These are phyloP conservation scores for Podaxis sp. DNA, from an alignment of 768 basidiomycete species.

Conservation along the genomic window DNA sequence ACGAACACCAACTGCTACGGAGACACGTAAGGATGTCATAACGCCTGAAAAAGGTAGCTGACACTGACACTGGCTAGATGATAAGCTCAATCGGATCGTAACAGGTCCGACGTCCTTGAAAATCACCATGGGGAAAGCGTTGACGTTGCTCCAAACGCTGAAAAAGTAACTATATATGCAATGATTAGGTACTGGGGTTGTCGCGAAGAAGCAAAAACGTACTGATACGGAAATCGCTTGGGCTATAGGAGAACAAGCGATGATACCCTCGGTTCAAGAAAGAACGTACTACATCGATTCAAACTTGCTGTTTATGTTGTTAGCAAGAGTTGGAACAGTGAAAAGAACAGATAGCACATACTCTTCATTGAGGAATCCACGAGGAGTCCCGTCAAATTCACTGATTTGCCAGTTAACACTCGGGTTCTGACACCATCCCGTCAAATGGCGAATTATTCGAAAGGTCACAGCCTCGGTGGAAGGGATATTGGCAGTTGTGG, in stretches of 20 bases:
- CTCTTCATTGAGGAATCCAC: constrained; percentile 34
- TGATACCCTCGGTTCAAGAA: background rate
- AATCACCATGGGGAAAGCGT: constrained; percentile 30
- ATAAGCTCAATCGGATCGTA: constrained; percentile 24
- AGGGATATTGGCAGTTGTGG: constrained; percentile 25
- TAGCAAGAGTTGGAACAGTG: background rate
- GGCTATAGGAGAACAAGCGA: constrained; percentile 16
- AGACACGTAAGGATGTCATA: background rate
- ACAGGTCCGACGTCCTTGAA: constrained; percentile 32
- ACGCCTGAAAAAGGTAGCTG: background rate
- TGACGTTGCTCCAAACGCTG: constrained; percentile 23
- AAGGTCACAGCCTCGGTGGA: constrained; percentile 23
- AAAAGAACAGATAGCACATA: constrained; percentile 13
- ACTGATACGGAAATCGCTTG: constrained; percentile 32
- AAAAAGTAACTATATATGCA: constrained; percentile 23
- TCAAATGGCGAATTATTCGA: constrained; percentile 20
- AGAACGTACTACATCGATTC: constrained; percentile 30
- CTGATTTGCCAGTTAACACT: constrained; percentile 30
- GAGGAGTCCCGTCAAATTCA: constrained; percentile 32
- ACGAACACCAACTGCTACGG: constrained; percentile 22
- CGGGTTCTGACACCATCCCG: constrained; percentile 22
- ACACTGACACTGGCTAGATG: constrained; percentile 21
- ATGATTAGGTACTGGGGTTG: background rate
- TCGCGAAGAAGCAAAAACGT: background rate
- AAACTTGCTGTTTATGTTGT: constrained; percentile 22